Base-by-base conservation (phyloP, 768 basidiomycete species). In the Serpula lacrymans region DNA sequence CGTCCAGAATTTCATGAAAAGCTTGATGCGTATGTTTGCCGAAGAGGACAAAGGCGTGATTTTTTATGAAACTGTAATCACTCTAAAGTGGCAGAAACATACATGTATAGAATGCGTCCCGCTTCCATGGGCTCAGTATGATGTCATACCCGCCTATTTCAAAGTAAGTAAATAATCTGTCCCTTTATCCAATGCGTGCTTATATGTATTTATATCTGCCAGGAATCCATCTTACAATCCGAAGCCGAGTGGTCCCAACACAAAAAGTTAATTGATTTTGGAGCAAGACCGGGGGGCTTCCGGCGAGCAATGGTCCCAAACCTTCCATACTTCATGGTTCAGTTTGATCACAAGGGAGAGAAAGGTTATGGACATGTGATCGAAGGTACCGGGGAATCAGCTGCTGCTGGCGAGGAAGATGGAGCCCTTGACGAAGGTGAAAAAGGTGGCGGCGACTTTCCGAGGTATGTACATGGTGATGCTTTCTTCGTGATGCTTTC, bases 191-290 rank as follows among this genome's bases (percentile, higher is more conserved):
- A 25, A 26, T 51, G 13, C 16, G 7, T 37, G 10, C 37, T 41
- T 32, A 39, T 8, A 40, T n/a, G 16, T 14, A 18, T 26, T 22
- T 18, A 28, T 40, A 17, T 44, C 18, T 33, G 10, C 9, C 42
- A 91, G 87, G 95, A 98, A 80, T 92, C 91, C 1, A 95, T 99
- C 48, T 64, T 94, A 13, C 75, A 85, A 29, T 94, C 92, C 2
- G 96, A 97, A 59, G 75, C 84, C 5, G 96, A 98, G 67, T 99
- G 96, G 96, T 93, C 94, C 5, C 92, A 96, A 54, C 94, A 99
- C 68, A 93, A 90, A 60, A 97, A 97, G 57, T 68, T 97, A 37
- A 97, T 99, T 50, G 90, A 95, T 62, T 99, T 99, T 59, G 78
- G 88, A 3, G 68, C 80, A 7, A 73, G 91, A 4, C 88, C 91